A percentile compares a stretch with the other conserved stretches of the same genome.
phyloP scores from a whole-genome alignment of 306 rosid species.

The Glycine latifolia region DNA sequence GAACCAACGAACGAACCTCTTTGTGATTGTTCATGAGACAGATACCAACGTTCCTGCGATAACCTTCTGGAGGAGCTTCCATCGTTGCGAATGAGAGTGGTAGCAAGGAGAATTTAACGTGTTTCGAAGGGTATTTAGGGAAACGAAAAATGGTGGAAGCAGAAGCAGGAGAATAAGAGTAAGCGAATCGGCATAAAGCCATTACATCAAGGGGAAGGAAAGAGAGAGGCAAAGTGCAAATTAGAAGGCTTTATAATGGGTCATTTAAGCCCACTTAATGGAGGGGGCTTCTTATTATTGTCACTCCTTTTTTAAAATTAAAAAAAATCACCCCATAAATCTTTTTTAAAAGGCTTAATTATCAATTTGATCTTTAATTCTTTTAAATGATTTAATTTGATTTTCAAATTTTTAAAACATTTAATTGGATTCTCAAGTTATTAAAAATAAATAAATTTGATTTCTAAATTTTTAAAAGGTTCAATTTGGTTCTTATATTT shows the following conservation, averaged over 20 bases:
- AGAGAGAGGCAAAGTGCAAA: neutral
- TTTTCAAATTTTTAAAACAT: no score
- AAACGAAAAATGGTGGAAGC: conserved; percentile 17
- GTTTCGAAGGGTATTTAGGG: conserved; percentile 47
- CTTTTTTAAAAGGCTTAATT: no score
- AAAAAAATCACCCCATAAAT: no score
- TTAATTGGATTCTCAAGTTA: no score
- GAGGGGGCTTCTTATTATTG: neutral
- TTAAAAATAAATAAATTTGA: no score
- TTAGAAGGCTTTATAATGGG: conserved; percentile 14
- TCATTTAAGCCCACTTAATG: neutral
- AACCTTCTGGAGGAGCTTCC: conserved; percentile 88
- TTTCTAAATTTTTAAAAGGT: no score
- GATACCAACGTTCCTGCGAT: conserved; percentile 81
- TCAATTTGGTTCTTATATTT: no score
- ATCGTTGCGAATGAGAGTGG: conserved; percentile 56
- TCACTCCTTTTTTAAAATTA: neutral
- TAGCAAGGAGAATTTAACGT: conserved; percentile 36
- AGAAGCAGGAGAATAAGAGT: conserved; percentile 18
- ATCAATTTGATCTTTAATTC: no score
- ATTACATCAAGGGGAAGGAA: conserved; percentile 32
- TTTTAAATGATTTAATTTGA: no score
- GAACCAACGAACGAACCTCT: conserved; percentile 62
- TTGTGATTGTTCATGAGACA: conserved; percentile 74
- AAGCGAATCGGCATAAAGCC: conserved; percentile 60